Evolutionary conservation across 2,329 filamentous ascomycete species (phyloP).

Genomic region (Alternaria metachromatica): DNA sequence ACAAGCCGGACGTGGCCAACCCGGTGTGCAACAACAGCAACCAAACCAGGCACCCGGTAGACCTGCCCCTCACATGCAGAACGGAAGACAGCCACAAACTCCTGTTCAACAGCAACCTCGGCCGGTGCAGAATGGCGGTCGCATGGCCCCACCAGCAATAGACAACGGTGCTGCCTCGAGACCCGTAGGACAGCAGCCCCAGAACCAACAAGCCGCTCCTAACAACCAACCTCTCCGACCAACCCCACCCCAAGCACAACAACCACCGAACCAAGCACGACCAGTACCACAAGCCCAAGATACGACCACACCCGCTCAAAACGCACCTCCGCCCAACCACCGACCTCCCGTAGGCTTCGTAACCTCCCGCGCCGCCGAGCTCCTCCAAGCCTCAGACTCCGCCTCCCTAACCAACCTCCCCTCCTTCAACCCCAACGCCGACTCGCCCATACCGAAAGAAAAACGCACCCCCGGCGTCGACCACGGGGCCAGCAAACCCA

Average conservation of each 20-base stretch:
- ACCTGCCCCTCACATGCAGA: conserved; percentile 26
- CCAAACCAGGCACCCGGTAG: conserved; percentile 30
- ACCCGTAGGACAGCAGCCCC: conserved; percentile 28
- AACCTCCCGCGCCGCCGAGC: conserved; percentile 53
- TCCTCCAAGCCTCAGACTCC: conserved; percentile 46
- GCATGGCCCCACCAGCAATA: conserved; percentile 29
- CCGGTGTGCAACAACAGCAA: conserved; percentile 34
- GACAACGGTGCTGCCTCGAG: conserved; percentile 29
- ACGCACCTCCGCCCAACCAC: conserved; percentile 22
- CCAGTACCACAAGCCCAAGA: conserved; percentile 18
- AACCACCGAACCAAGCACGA: conserved; percentile 20
- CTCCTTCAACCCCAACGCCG: conserved; percentile 57
- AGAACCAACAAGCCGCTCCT: conserved; percentile 20
- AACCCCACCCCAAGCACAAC: conserved; percentile 36
- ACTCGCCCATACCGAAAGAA: conserved; percentile 74
- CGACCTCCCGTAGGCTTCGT: conserved; percentile 54
- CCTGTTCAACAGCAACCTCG: conserved; percentile 31
- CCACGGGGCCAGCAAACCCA: conserved; percentile 76
- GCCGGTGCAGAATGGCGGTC: conserved; percentile 27
- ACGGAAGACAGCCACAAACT: conserved; percentile 41
- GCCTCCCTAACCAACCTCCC: conserved; percentile 41
- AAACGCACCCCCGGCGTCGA: conserved; percentile 84
- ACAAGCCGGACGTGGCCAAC: conserved; percentile 29
- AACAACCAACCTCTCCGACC: conserved; percentile 33
- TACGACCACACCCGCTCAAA: conserved; percentile 16